Evolutionary conservation across 2,329 filamentous ascomycete genomes (phyloP), one percentile per base, ranked within the genome.

Genomic region (Pochonia chlamydosporia): DNA sequence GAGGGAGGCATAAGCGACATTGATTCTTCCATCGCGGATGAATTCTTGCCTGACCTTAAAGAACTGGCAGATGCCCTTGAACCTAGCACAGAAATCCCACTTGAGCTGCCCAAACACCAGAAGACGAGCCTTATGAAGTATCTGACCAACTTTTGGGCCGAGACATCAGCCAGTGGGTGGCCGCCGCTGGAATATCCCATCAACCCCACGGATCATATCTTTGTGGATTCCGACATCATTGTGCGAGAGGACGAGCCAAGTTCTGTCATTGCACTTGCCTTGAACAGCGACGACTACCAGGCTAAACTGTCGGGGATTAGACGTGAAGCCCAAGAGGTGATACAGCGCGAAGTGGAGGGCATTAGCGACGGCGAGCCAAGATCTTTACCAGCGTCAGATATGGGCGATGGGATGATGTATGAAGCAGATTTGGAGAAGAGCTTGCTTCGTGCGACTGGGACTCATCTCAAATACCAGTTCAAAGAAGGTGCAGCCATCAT

Each of bases 171-270:
- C 21, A 96, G 90, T 64, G 91, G 92, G 31, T 99, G 93, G 93
- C 79, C 86, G 5, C 81, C 86, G 20, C 77, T 99, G 18, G 93
- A 99, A 46, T 99, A 99, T 59, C 95, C 95, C 3, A 79, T 97
- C 52, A 87, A 81, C 54, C 75, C 85, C 40, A 88, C 85, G 14
- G 93, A 99, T 63, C 93, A 99, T 64, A 91, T 99, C 41, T 97
- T 97, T 69, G 87, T 90, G 46, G 91, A 99, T 67, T 95, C 90
- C 8, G 89, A 99, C 63, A 91, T 99, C 53, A 95, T 99, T 56
- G 90, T 99, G 31, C 84, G 93, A 33, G 93, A 99, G 66, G 93
- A 99, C 63, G 93, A 99, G 67, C 93, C 93, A 3, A 96, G 90
- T 59, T 97, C 93, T 2, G 79, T 99, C 35, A 93, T 99, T 59